Evolutionary conservation across 139 green algal species (phyloP).

Genomic region (Tetratostichococcus sp.): DNA sequence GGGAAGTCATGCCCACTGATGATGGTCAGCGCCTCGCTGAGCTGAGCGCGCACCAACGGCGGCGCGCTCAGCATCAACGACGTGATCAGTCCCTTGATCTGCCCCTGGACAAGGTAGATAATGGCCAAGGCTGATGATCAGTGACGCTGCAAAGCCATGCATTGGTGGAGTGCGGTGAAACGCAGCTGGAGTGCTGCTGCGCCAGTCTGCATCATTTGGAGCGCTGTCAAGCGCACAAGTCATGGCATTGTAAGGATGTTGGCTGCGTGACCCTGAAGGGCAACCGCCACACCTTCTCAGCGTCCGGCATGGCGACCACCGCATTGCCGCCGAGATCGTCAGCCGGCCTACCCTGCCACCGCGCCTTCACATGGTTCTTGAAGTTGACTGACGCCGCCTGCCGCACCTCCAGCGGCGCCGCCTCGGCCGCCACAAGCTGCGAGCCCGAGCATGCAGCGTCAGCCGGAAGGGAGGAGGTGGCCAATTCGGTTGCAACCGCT

Average conservation of each 20-base stretch:
- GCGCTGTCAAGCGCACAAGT: no score
- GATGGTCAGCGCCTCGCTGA: conserved; percentile 91
- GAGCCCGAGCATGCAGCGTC: no score
- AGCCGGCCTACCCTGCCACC: conserved; percentile 61
- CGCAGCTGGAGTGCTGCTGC: no score
- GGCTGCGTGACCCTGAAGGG: no score
- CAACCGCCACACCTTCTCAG: conserved; percentile 62
- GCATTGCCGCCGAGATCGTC: neutral
- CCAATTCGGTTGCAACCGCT: neutral
- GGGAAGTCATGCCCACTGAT: conserved; percentile 92
- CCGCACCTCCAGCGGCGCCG: conserved; percentile 60
- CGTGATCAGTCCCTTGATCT: conserved; percentile 84
- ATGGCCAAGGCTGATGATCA: no score
- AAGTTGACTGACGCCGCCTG: conserved; percentile 93
- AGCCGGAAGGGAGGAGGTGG: no score
- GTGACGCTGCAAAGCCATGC: no score
- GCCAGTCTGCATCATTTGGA: no score
- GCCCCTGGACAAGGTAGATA: conserved; percentile 65
- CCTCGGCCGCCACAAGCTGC: conserved; percentile 64
- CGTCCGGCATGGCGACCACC: conserved; percentile 33
- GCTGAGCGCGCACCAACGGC: conserved; percentile 64
- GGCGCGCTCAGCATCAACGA: conserved; percentile 87
- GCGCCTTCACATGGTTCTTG: conserved; percentile 93
- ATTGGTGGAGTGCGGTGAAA: no score
- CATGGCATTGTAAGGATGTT: no score